Evolutionary conservation across 2,329 filamentous ascomycete genomes (phyloP), one percentile per base, ranked within the genome.

Genomic region (Fusarium sp.): DNA sequence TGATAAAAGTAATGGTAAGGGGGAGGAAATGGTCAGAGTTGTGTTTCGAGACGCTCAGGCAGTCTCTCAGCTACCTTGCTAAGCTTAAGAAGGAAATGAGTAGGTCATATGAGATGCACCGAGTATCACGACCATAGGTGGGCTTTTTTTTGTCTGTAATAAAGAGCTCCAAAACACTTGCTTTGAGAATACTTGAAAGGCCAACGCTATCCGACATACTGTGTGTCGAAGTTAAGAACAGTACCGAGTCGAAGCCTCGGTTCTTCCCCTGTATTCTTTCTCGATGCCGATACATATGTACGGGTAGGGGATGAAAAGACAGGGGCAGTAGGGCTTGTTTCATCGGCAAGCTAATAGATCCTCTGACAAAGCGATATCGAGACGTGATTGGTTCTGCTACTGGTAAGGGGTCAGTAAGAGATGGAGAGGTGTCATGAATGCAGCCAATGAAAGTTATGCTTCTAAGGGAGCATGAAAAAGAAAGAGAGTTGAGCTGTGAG

Each of bases 301-400:
- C 60, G 57, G 44, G 59, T 66, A 71, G 56, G 68, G 71, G 69
- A 68, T 47, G 48, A 19, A 44, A 53, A 47, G 57, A 56, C 65
- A 65, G 65, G 59, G 58, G 47, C 39, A 58, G 61, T 65, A 74
- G 69, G 68, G 72, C 68, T 72, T 71, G 72, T 74, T 74, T 74
- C 72, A 74, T 62, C 56, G 47, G 45, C 55, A 63, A 56, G 54
- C 67, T 74, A 71, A 70, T 43, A 74, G 59, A 66, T 71, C 54
- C 70, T 70, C 70, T 55, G 41, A 66, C 60, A 52, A 58, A 56
- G 45, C 46, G 28, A 40, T 62, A 51, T 56, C n/a, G 59, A 30
- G 26, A 41, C 15, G 14, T 68, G 66, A 74, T 74, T 74, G 71
- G 71, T 8, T 53, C 33, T 41, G 35, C 28, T 52, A 20, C 44